These are phyloP conservation scores for Mortierella sp. DNA, from an alignment of 371 early-diverging fungal genomes.

Conservation along the genomic window DNA sequence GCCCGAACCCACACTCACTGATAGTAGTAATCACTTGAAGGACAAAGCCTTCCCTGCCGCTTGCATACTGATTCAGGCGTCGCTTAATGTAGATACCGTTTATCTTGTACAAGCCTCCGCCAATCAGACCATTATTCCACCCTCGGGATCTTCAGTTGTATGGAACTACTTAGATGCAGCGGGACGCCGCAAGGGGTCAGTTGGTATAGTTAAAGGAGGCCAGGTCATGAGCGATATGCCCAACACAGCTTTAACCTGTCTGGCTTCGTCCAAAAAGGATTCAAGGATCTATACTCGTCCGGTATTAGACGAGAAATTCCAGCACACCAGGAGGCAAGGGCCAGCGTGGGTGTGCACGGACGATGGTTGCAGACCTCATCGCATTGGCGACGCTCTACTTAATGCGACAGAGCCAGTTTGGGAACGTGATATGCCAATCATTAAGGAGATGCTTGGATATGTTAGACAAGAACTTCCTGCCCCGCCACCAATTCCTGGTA, in stretches of 20 bases:
- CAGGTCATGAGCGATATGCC: constrained; percentile 18
- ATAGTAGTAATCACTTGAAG: constrained; percentile 38
- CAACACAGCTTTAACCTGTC: constrained; percentile 19
- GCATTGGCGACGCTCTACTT: constrained; percentile 39
- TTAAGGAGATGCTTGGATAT: constrained; percentile 49
- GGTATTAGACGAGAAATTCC: constrained; percentile 36
- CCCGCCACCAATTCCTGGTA: constrained; percentile 16
- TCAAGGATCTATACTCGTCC: constrained; percentile 15
- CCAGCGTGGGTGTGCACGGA: constrained; percentile 48
- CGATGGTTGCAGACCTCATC: constrained; percentile 51
- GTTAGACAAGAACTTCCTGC: constrained; percentile 36
- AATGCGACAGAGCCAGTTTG: constrained; percentile 47
- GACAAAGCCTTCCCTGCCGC: constrained; percentile 54
- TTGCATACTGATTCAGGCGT: constrained; percentile 51
- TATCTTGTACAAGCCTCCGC: constrained; percentile 56
- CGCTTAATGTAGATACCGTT: constrained; percentile 56
- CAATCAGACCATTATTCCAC: constrained; percentile 35
- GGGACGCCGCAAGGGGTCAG: constrained; percentile 48
- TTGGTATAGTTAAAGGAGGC: constrained; percentile 42
- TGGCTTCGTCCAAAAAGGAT: constrained; percentile 44
- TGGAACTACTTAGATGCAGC: constrained; percentile 54
- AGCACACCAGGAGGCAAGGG: constrained; percentile 34
- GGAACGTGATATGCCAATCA: constrained; percentile 41
- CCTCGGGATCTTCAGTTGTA: constrained; percentile 31
- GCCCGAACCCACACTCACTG: background rate